A percentile compares a stretch with the other conserved stretches of the same genome.
Evolutionary conservation across 2,329 filamentous ascomycete species (phyloP).

Genomic region (Penicillium italicum): DNA sequence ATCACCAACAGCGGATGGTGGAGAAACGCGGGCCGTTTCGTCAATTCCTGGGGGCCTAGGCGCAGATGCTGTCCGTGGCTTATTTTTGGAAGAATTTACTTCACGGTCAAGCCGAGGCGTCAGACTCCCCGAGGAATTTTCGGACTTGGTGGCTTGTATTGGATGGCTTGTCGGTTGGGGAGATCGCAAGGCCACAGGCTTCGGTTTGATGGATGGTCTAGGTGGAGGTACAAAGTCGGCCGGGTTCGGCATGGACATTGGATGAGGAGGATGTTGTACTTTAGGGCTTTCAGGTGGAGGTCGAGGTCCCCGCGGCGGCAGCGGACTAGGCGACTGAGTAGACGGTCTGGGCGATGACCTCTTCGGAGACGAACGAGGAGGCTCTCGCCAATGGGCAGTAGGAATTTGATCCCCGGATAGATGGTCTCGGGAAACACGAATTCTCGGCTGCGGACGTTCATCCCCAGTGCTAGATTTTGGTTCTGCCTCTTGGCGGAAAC

Average conservation of each 20-base stretch:
- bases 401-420: conserved; percentile 17
- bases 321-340: background rate
- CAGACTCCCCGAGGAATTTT: conserved; percentile 21
- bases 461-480: conserved; percentile 24
- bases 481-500: conserved; percentile 26
- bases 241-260: conserved; percentile 20
- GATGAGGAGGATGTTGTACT: conserved; percentile 8
- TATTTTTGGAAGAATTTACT: conserved; percentile 12
- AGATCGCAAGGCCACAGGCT: conserved; percentile 34
- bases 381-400: conserved; percentile 23
- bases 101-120: conserved; percentile 17
- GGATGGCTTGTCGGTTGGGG: conserved; percentile 17
- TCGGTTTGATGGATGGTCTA: conserved; percentile 37
- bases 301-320: conserved; percentile 10
- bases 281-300: conserved; percentile 17
- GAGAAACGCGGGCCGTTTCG: conserved; percentile 14
- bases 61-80: conserved; percentile 21
- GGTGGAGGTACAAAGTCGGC: conserved; percentile 22
- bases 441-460: conserved; percentile 16
- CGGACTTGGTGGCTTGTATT: conserved; percentile 20
- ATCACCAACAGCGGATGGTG: conserved; percentile 36
- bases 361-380: conserved; percentile 14
- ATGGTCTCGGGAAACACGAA: conserved; percentile 5
- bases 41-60: conserved; percentile 12
- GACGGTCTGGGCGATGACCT: conserved; percentile 14